Evolutionary conservation across 2,329 filamentous ascomycete species (phyloP), one percentile per base, ranked within the genome.

Genomic region (Bipolaris victoriae): DNA sequence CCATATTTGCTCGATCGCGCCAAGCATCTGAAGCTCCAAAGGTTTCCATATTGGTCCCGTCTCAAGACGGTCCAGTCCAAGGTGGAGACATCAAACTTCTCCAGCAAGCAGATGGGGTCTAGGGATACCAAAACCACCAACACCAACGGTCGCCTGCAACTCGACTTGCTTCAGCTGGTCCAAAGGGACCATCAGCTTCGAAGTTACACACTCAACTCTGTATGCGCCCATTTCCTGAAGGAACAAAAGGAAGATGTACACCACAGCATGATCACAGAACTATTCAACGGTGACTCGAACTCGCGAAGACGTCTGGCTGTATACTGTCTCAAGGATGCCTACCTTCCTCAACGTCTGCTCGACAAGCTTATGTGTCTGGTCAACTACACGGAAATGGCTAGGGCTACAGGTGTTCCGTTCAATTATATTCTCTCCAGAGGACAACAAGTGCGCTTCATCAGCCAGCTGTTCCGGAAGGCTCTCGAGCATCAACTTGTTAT

Each of bases 171-270:
- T n/a, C 95, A 99, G 74, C 80, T 99, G 31, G 88, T 99, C 49
- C 95, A 99, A 76, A 86, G 96, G 67, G 96, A 99, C 70, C 88
- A 99, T 68, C 95, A 99, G 16, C 82, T 99, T 33, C 86, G 95
- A 81, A 98, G 94, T 78, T 99, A 99, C 75, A 99, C 95, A 0
- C 83, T 99, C 26, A 99, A 99, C 76, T 97, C 95, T 1, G 95
- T 99, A 5, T 96, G 88, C 65, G 90, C 95, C 4, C 90, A 99
- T 63, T 99, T 99, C 71, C 77, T 99, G 22, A 92, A 92, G 45
- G 95, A 99, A 75, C 95, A 99, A 74, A 99, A 99, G 74, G 95
- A 99, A 78, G 95, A 99, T 77, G 95, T 99, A 2, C 95, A 99
- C 72, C 89, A 99, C 78, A 97, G 93, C 2, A 99, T 99, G 92